Evolutionary conservation across 257 asterid genomes (phyloP).

Genomic region (Hygrophila difformis): DNA sequence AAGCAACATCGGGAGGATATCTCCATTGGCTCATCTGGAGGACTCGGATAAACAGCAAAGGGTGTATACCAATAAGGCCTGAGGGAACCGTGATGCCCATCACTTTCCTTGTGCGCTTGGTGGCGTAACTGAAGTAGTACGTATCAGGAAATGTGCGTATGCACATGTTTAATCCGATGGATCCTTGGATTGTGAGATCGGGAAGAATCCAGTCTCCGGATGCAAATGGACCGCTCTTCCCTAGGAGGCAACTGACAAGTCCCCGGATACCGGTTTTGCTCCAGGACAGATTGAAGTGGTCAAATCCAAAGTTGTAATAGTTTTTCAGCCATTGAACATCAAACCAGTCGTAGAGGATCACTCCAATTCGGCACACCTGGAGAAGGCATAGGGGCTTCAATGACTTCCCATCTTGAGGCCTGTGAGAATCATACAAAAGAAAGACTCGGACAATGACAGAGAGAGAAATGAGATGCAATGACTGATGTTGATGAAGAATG

Average conservation of each 20-base stretch:
- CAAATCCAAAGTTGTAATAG: constrained; percentile 88
- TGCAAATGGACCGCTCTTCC: constrained; percentile 82
- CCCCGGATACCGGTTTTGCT: constrained; percentile 70
- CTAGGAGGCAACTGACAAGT: constrained; percentile 62
- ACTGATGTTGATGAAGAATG: too few species aligned
- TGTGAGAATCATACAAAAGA: too few species aligned
- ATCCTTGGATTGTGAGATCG: constrained; percentile 84
- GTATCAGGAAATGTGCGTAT: constrained; percentile 66
- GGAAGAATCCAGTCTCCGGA: constrained; percentile 96
- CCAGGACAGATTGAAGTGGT: constrained; percentile 84
- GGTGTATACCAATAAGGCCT: constrained; percentile 72
- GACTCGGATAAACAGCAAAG: constrained; percentile 71
- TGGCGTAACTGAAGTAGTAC: constrained; percentile 95
- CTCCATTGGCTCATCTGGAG: constrained; percentile 90
- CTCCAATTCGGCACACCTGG: constrained; percentile 87
- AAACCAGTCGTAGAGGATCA: constrained; percentile 78
- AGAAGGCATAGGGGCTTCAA: constrained; percentile 70
- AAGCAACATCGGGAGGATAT: constrained; percentile 60
- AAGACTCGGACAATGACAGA: too few species aligned
- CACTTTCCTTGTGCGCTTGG: constrained; percentile 58
- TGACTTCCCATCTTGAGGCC: constrained; percentile 84
- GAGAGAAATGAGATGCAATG: neutral
- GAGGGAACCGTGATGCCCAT: constrained; percentile 75
- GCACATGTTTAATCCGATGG: constrained; percentile 50
- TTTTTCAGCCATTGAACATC: constrained; percentile 67